Evolutionary conservation across 345 rosid species (phyloP).

Genomic region (Lumnitzera racemosa): DNA sequence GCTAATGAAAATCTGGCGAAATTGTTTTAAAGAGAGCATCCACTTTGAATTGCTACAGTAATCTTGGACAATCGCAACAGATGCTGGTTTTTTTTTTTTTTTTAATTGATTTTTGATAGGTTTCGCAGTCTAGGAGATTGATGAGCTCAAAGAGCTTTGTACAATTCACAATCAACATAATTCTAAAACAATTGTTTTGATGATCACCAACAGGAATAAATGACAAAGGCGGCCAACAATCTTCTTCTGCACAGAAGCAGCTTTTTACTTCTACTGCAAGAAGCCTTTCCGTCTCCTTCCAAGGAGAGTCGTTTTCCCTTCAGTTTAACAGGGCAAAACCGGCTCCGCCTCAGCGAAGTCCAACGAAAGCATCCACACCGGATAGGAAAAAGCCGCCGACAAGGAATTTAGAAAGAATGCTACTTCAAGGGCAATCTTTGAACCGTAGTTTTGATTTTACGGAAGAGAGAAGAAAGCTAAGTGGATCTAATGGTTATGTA

Average conservation of each 20-base stretch:
- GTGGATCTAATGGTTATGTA: slow-evolving; percentile 35
- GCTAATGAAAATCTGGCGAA: too few species aligned
- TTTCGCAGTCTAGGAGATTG: too few species aligned
- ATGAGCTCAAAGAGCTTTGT: too few species aligned
- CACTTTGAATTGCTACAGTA: too few species aligned
- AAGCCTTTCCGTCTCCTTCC: slow-evolving; percentile 64
- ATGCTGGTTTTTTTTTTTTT: too few species aligned
- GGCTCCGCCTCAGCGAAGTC: slow-evolving; percentile 21
- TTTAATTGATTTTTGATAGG: too few species aligned
- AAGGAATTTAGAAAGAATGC: slow-evolving; percentile 51
- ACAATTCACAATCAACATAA: too few species aligned
- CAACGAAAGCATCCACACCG: slow-evolving; percentile 49
- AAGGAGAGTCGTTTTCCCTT: slow-evolving; percentile 60
- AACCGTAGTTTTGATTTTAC: slow-evolving; percentile 47
- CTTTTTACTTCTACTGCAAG: slow-evolving; percentile 47
- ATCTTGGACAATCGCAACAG: too few species aligned
- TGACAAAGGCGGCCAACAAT: slow-evolving; percentile 14
- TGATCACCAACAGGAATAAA: too few species aligned
- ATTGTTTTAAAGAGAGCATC: too few species aligned
- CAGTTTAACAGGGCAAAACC: slow-evolving; percentile 60
- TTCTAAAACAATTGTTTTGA: too few species aligned
- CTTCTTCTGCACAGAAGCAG: slow-evolving; percentile 47
- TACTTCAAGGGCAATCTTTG: slow-evolving; percentile 31
- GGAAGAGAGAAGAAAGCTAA: slow-evolving; percentile 32
- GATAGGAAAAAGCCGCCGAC: slow-evolving; percentile 51